Percentiles rank a stretch among this genome's conserved stretches.
These are phyloP conservation scores for Hypoxylon rickii DNA, from an alignment of 495 filamentous ascomycete genomes.

Conservation along the genomic window DNA sequence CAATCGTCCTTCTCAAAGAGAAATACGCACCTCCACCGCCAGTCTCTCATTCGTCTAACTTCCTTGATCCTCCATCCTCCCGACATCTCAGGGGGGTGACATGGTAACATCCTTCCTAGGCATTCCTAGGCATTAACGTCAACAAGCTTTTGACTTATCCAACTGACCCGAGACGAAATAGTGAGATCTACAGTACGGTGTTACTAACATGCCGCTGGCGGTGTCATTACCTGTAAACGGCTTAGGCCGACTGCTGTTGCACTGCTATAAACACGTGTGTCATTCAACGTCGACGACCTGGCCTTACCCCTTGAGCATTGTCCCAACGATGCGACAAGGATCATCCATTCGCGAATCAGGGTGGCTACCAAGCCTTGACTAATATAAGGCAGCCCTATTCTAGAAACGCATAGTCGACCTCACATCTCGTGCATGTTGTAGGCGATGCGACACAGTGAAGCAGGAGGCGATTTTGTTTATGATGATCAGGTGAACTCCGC, in stretches of 20 bases:
- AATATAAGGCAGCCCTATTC: conserved; percentile 26
- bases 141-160: conserved; percentile 9
- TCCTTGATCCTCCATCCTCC: conserved; percentile 27
- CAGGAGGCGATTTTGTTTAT: conserved; percentile 12
- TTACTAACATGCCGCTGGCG: conserved; percentile 28
- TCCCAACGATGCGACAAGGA: conserved; percentile 17
- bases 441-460: conserved; percentile 23
- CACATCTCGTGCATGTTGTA: conserved; percentile 12
- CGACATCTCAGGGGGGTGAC: conserved; percentile 1
- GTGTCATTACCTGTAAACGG: conserved; percentile 16
- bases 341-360: conserved; percentile 17
- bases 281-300: conserved; percentile 6
- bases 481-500: conserved; percentile 3
- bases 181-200: conserved; percentile 2
- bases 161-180: conserved; percentile 1
- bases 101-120: conserved; percentile 23
- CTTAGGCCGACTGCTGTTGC: conserved; percentile 6
- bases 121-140: conserved; percentile 1
- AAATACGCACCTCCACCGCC: conserved; percentile 6
- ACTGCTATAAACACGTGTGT: conserved; percentile 19
- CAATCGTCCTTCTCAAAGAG: conserved; percentile 17
- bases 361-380: conserved; percentile 17
- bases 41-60: conserved; percentile 13
- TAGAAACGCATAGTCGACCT: conserved; percentile 11
- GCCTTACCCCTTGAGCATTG: conserved; percentile 13